Base-by-base conservation (phyloP, 768 basidiomycete genomes). In the Russula dissimulans region DNA sequence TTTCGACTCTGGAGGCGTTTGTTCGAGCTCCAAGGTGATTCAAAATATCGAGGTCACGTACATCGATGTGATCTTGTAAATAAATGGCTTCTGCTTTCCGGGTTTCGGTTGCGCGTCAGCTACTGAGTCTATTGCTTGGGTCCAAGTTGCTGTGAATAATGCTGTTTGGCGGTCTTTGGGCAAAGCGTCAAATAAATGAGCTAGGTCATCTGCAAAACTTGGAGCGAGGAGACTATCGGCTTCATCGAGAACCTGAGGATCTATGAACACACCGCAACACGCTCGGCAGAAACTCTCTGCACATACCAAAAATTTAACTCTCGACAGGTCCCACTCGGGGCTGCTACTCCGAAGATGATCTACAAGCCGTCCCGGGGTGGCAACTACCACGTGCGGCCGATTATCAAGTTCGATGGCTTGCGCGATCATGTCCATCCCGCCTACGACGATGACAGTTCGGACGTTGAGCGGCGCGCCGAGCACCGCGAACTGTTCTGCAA, bases 401-500 rank as follows among this genome's bases (percentile, higher is more conserved):
- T 85, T 82, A 3, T 80, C 78, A 14, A 99, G 81, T 67, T 95
- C 93, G 17, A 91, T 76, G 0, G 95, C 91, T 70, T 99, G 97
- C 1, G 84, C 71, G 78, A 97, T 92, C 87, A 95, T 95, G 67
- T 99, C 97, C 92, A 99, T 95, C 5, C 97, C 97, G 17, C 97
- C 97, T 2, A 98, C 94, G 36, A 97, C 77, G 8, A 97, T 93
- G 10, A 88, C 82, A 9, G 93, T 95, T 34, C 85, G 84, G 50
- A 92, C 73, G 68, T 87, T 92, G 60, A 97, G 74, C 11, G 91
- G 77, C 17, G 82, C 78, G 29, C 97, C 95, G 2, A 99, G 79
- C 5, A 94, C 94, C 2, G 86, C 83, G 71, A 98, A 97, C 70
- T 99, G 97, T 64, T 97, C 95, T 2, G 94, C 82, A 52, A 99